Evolutionary conservation across 2,329 filamentous ascomycete genomes (phyloP), one percentile per base, ranked within the genome.

Genomic region (Xylaria arbuscula): DNA sequence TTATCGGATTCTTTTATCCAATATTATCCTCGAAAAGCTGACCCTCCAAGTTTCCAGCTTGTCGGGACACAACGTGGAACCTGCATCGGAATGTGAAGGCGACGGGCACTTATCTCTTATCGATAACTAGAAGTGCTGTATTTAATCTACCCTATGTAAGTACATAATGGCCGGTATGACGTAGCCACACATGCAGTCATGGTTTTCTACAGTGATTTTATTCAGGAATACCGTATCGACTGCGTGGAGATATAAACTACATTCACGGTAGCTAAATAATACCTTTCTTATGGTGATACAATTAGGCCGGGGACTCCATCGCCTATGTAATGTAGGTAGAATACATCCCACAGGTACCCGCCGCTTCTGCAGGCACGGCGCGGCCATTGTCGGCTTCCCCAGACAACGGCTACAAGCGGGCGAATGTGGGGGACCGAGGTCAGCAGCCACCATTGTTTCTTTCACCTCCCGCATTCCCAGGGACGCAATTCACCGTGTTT

Each of bases 301-400:
- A 3, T 28, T 28, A 28, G 28, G 28, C 28, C 28, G 5, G 28
- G 28, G 28, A 28, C 5, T 28, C 5, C 5, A 28, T 28, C 28
- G 28, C 28, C 28, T 40, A 40, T 9, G 9, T 40, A 40, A 40
- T 2, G 36, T 40, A 19, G 15, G 42, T 22, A 22, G 7, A 40
- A n/a, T 48, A 42, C 15, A 11, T 11, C 8, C 15, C 6, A 42
- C 40, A 17, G 40, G 36, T 40, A 10, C 2, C 17, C 8, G n/a
- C 8, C 17, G n/a, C 28, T 28, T 22, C 51, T 32, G 17, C 17
- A 11, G 51, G 17, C 17, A 36, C 51, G 3, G 62, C 42, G 24
- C 70, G 74, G 73, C 72, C 70, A 74, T 64, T 60, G 67, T 75
- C 70, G 74, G 74, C 74, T 73, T 71, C 70, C 72, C 73, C 74